phyloP scores from a whole-genome alignment of 768 basidiomycete genomes.

The Scleroderma citrinum region DNA sequence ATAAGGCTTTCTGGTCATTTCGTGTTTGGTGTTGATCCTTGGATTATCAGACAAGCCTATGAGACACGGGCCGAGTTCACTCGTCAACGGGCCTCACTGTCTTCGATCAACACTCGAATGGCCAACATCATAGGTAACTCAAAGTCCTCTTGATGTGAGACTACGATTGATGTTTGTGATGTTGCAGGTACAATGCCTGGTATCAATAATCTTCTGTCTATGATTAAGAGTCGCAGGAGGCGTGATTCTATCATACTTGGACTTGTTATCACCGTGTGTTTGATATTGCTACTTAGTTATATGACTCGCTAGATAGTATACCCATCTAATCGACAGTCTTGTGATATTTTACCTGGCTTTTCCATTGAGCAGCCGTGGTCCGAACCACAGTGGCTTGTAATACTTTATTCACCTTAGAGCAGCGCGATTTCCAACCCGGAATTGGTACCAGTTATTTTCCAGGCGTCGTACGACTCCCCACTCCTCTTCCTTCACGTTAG shows the following conservation, averaged over 20 bases:
- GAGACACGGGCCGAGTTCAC: constrained; percentile 92
- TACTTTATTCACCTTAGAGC: background rate
- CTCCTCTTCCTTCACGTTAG: constrained; percentile 22
- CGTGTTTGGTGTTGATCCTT: background rate
- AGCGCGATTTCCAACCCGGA: constrained; percentile 45
- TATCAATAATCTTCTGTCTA: constrained; percentile 80
- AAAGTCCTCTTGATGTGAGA: background rate
- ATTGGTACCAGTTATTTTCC: constrained; percentile 66
- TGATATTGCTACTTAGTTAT: constrained; percentile 55
- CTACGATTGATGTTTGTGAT: constrained; percentile 2
- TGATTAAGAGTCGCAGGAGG: constrained; percentile 89
- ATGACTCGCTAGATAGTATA: constrained; percentile 24
- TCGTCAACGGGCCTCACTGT: constrained; percentile 69
- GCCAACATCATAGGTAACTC: constrained; percentile 69
- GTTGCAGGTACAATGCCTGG: constrained; percentile 82
- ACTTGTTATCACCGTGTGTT: constrained; percentile 78
- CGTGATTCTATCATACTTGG: constrained; percentile 89
- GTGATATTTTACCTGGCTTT: background rate
- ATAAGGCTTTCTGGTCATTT: background rate
- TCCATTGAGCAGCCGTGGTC: too few species aligned
- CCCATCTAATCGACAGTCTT: constrained; percentile 1
- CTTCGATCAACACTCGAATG: constrained; percentile 82
- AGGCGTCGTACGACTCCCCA: constrained; percentile 67
- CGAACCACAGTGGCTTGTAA: too few species aligned
- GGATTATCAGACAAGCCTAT: constrained; percentile 76